Evolutionary conservation across 805 yeast species (phyloP), one percentile per base, ranked within the genome.

Genomic region (Saturnispora zaruensis): DNA sequence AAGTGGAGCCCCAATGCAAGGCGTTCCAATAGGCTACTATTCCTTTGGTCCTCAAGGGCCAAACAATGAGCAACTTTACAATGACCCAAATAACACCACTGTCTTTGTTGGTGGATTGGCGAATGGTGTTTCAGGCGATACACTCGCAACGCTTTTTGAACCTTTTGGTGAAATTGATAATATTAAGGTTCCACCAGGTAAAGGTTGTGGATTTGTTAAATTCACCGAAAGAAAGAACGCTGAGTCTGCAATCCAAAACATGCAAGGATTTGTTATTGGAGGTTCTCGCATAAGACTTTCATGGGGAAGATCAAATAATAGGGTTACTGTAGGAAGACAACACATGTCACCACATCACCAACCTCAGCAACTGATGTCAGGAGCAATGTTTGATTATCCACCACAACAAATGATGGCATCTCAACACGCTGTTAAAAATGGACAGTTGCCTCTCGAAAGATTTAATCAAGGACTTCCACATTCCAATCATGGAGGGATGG

Each of bases 261-360:
- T 85, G 85, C 88, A 85, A 64, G 95, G 95, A 1, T 84, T 79
- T 60, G 71, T 79, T 23, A 78, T 85, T 53, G 84, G 82, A n/a
- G 90, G 89, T 3, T 76, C 81, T 48, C 73, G 90, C 52, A 80
- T 85, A 23, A 68, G 90, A 54, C 67, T 85, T 46, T 78, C 87
- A 46, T 85, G 93, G 93, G 91, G 91, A 44, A 72, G 85, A 58
- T 73, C 73, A 6, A 61, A 57, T 49, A 61, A 55, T 48, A 54
- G 61, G 45, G 55, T 54, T 41, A 59, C 54, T 46, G 46, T 42
- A 20, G 41, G 49, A 28, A 47, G 45, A 25, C 53, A 51, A 13
- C 52, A 42, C 5, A 37, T 37, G 6, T 50, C 44, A 34, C 55
- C 51, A 13, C 55, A 45, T n/a, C 53, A 51, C 30, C 50, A 42